phyloP scores from a whole-genome alignment of 1,139 yeast genomes.

The Kodamaea sp. region DNA sequence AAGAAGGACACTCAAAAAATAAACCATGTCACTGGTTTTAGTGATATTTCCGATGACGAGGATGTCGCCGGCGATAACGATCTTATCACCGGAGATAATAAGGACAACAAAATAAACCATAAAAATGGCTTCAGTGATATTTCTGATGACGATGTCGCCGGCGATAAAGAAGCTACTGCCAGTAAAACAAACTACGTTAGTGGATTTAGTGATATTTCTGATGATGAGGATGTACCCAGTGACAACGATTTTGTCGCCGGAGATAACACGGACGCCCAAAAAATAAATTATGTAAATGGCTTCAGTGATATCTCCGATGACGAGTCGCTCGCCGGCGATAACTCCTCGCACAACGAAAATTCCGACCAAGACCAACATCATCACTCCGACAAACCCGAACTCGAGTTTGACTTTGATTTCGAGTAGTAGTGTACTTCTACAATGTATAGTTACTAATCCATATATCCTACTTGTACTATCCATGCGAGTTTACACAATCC shows the following conservation, averaged over 20 bases:
- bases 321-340: not conserved
- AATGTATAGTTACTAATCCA: not conserved
- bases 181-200: not conserved
- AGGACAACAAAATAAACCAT: not conserved
- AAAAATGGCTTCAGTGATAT: not conserved
- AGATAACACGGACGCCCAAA: not conserved
- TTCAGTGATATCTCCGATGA: conserved; percentile 6
- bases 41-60: conserved; percentile 1
- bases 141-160: conserved; percentile 1
- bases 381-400: too few species aligned
- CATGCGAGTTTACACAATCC: too few species aligned
- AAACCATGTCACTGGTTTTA: not conserved
- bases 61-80: not conserved
- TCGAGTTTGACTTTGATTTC: conserved; percentile 34
- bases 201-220: conserved; percentile 3
- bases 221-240: not conserved
- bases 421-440: conserved; percentile 11
- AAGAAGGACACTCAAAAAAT: too few species aligned
- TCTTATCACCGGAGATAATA: too few species aligned
- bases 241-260: too few species aligned
- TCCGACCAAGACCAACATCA: too few species aligned
- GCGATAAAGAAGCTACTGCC: not conserved
- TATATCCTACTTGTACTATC: too few species aligned
- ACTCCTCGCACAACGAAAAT: too few species aligned
- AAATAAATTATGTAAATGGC: not conserved